These are phyloP conservation scores for Arbutus unedo DNA, from an alignment of 148 eudicot species.

Conservation along the genomic window DNA sequence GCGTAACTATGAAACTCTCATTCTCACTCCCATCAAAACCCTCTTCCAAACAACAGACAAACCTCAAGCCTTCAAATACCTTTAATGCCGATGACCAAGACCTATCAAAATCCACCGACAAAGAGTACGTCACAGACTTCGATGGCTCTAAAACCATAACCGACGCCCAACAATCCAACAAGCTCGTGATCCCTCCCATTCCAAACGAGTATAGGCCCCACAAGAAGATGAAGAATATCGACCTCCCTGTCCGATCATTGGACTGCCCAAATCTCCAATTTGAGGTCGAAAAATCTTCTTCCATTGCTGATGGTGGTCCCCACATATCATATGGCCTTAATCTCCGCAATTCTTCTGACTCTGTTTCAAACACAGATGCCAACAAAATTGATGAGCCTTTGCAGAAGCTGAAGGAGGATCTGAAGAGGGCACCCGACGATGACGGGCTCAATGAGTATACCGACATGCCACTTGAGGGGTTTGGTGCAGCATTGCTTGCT, in stretches of 20 bases:
- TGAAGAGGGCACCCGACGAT: conserved; percentile 56
- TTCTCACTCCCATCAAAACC: conserved; percentile 41
- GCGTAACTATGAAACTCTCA: conserved; percentile 34
- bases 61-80: conserved; percentile 20
- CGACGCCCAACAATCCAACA: conserved; percentile 16
- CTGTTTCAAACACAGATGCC: neutral
- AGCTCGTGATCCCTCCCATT: conserved; percentile 51
- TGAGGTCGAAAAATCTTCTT: conserved; percentile 27
- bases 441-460: conserved; percentile 51
- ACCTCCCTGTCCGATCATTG: conserved; percentile 38
- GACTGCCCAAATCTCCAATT: conserved; percentile 33
- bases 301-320: conserved; percentile 16
- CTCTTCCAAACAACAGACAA: conserved; percentile 24
- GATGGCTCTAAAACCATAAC: conserved; percentile 39
- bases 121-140: conserved; percentile 56
- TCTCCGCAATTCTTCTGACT: conserved; percentile 30
- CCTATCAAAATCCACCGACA: neutral
- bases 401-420: conserved; percentile 60
- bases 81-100: conserved; percentile 9
- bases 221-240: conserved; percentile 65
- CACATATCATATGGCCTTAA: conserved; percentile 62
- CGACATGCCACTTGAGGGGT: conserved; percentile 75
- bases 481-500: conserved; percentile 65
- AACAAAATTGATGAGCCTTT: conserved; percentile 24
- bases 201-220: conserved; percentile 55